phyloP scores from a whole-genome alignment of 1,284 basidiomycete species.

The Ustilago bromivora region DNA sequence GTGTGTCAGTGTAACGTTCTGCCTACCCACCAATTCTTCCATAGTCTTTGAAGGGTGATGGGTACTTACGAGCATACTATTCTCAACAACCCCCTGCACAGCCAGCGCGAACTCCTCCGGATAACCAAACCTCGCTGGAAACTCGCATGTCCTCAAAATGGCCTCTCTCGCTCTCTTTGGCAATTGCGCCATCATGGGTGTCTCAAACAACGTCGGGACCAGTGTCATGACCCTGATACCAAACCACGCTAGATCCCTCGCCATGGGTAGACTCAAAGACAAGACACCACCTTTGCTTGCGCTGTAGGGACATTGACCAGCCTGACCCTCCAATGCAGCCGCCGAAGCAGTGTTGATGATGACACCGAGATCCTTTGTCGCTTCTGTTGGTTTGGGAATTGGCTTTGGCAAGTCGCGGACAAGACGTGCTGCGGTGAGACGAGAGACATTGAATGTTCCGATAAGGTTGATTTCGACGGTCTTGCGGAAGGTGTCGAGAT shows the following conservation, averaged over 20 bases:
- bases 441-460: conserved; percentile 70
- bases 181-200: conserved; percentile 67
- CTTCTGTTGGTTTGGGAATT: conserved; percentile 37
- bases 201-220: conserved; percentile 68
- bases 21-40: neutral
- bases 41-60: too few species aligned
- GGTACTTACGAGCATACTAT: conserved; percentile 65
- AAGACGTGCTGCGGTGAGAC: conserved; percentile 67
- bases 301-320: conserved; percentile 68
- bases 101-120: conserved; percentile 67
- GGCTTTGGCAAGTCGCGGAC: conserved; percentile 54
- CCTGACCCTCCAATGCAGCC: conserved; percentile 69
- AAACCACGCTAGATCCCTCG: conserved; percentile 69
- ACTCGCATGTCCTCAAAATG: conserved; percentile 40
- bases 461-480: conserved; percentile 61
- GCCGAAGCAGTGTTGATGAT: conserved; percentile 69
- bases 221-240: conserved; percentile 63
- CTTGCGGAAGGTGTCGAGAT: conserved; percentile 63
- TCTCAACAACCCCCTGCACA: conserved; percentile 61
- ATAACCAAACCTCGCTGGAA: conserved; percentile 60
- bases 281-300: conserved; percentile 68
- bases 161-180: conserved; percentile 43
- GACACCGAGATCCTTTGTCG: conserved; percentile 66
- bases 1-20: neutral
- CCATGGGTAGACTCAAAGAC: conserved; percentile 68